Evolutionary conservation across 257 asterid species (phyloP).

Genomic region (Forsythia suspensa): DNA sequence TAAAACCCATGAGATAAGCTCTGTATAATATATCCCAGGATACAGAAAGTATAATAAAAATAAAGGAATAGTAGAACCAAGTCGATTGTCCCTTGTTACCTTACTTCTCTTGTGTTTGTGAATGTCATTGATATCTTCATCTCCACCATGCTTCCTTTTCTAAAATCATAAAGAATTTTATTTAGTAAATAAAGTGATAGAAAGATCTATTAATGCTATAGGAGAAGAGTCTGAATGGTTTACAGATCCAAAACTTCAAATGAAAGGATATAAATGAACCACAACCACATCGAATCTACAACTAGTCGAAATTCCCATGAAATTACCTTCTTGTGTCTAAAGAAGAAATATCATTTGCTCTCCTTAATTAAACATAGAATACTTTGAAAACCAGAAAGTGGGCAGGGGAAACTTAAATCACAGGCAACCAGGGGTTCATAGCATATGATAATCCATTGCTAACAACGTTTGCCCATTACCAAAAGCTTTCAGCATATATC

Average conservation of each 20-base stretch:
- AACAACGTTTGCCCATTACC: background rate
- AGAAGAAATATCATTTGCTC: background rate
- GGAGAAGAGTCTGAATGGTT: background rate
- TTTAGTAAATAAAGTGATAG: background rate
- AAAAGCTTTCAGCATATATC: background rate
- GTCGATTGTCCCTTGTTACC: conserved; percentile 34
- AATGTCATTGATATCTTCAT: conserved; percentile 49
- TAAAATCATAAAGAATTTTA: conserved; percentile 25
- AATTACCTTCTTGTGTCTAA: background rate
- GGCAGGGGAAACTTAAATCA: background rate
- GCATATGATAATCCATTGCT: background rate
- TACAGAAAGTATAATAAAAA: background rate
- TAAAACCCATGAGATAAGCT: background rate
- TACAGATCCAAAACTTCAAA: background rate
- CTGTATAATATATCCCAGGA: background rate
- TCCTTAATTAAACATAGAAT: background rate
- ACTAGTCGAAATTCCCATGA: background rate
- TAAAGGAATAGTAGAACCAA: background rate
- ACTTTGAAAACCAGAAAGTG: background rate
- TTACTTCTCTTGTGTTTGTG: conserved; percentile 68
- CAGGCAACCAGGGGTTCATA: background rate
- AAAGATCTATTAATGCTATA: background rate
- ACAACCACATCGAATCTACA: no score
- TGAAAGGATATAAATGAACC: background rate
- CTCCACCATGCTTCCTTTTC: conserved; percentile 69